Conservation (phyloP, 2,329 filamentous ascomycete genomes). For the Aspergillus oerlinghausenensis region DNA sequence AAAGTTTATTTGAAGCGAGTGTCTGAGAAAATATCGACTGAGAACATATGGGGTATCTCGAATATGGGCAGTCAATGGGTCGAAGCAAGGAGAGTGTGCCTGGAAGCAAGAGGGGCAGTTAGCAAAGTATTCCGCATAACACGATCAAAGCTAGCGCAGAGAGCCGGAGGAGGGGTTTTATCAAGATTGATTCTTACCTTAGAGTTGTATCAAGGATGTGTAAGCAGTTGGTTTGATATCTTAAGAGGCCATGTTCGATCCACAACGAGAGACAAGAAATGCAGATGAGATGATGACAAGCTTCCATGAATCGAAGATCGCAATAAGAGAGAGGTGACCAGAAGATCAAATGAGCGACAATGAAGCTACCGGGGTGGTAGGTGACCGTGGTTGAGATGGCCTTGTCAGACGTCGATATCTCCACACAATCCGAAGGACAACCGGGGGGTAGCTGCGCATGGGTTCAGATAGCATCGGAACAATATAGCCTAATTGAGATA, state of each 20-base stretch:
- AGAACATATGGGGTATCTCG: neutral
- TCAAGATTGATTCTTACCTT: neutral
- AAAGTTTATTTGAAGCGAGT: neutral
- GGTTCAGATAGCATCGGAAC: neutral
- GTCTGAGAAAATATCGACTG: neutral
- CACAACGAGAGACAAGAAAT: neutral
- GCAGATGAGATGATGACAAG: neutral
- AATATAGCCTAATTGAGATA: neutral
- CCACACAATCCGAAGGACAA: neutral
- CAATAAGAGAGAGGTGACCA: neutral
- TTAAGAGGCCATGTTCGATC: neutral
- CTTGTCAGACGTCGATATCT: neutral
- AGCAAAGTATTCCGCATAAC: neutral
- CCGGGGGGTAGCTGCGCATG: neutral
- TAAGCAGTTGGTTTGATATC: neutral
- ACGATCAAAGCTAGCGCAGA: neutral
- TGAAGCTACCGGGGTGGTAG: neutral
- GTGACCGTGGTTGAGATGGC: neutral
- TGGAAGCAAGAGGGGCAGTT: neutral
- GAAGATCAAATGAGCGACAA: neutral
- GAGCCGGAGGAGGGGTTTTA: neutral
- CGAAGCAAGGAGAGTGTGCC: neutral
- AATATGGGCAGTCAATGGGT: neutral
- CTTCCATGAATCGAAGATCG: neutral
- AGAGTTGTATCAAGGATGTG: neutral